A percentile compares a stretch with the other conserved stretches of the same genome.
Conservation (phyloP, 768 basidiomycete species). For the Boletus eberwhitei region DNA sequence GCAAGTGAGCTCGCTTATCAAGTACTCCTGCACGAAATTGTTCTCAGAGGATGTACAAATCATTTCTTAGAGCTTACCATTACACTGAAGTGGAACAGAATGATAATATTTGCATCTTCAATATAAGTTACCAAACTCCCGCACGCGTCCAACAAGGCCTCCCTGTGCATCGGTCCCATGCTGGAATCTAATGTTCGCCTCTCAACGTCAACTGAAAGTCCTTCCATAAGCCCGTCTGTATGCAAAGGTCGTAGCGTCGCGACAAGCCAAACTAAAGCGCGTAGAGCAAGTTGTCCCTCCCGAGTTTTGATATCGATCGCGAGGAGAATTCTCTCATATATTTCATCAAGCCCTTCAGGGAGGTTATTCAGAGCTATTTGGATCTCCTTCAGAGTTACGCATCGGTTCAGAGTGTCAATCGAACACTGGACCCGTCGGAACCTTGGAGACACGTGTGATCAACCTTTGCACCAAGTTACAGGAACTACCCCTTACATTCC, state of each 20-base stretch:
- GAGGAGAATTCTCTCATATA: not conserved
- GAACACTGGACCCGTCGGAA: not conserved
- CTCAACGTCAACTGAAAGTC: not conserved
- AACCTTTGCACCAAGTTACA: no score
- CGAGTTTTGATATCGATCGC: not conserved
- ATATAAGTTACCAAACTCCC: constrained; percentile 3
- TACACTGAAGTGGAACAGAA: constrained; percentile 6
- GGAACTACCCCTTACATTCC: no score
- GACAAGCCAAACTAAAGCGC: not conserved
- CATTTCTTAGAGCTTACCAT: not conserved
- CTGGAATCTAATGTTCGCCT: not conserved
- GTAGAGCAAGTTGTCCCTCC: not conserved
- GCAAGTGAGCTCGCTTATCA: not conserved
- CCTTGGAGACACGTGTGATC: not conserved
- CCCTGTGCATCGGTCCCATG: constrained; percentile 1
- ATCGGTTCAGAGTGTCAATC: not conserved
- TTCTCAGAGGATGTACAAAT: not conserved
- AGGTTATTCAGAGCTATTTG: not conserved
- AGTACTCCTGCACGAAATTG: not conserved
- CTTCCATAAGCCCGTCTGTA: not conserved
- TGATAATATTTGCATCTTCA: not conserved
- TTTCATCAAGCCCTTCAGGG: not conserved
- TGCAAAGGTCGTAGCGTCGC: not conserved
- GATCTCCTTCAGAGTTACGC: not conserved
- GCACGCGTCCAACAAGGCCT: constrained; percentile 3